Evolutionary conservation across 305 asterid genomes (phyloP), one percentile per base, ranked within the genome.

Genomic region (Fraxinus sp.): DNA sequence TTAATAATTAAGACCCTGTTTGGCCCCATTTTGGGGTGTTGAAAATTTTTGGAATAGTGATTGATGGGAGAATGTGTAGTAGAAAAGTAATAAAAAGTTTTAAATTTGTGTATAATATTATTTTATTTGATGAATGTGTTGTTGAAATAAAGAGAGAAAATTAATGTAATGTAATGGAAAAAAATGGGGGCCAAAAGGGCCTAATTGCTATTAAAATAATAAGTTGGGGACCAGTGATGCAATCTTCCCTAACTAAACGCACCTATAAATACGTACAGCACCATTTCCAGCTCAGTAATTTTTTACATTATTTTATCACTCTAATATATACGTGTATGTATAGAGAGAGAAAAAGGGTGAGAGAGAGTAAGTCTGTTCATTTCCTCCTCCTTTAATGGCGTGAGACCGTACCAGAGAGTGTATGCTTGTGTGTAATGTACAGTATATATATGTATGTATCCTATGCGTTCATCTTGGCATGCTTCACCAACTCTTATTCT

Each of bases 321-420:
- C 76, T 24, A 70, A 64, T 36, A 49, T 49, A 72, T 74, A 28
- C 73, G 77, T 55, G 83, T 77, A 71, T 41, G 14, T 49, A 57
- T 77, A 13, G 81, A 26, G 76, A 71, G 76, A 71, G 37, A 33
- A 79, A 33, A 81, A 82, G 43, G 70, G 83, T 62, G 68, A 49
- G 75, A 52, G 82, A 76, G 82, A 39, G 52, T 66, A 79, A 82
- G 87, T 82, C 83, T 75, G 87, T 88, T 85, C 86, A 86, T 82
- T 84, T 86, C 83, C 85, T 84, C 84, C 85, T 82, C 87, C 89
- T 88, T 84, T 84, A 88, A 84, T 84, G 87, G 87, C 91, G 86
- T 86, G 89, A 86, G 83, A 86, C 80, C 84, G 78, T 84, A 88
- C 84, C 87, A 14, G 43, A 71, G 84, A 35, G 85, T 76, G 85